These are phyloP conservation scores for Nothopassalora personata DNA, from an alignment of 2,329 filamentous ascomycete genomes.

Conservation along the genomic window DNA sequence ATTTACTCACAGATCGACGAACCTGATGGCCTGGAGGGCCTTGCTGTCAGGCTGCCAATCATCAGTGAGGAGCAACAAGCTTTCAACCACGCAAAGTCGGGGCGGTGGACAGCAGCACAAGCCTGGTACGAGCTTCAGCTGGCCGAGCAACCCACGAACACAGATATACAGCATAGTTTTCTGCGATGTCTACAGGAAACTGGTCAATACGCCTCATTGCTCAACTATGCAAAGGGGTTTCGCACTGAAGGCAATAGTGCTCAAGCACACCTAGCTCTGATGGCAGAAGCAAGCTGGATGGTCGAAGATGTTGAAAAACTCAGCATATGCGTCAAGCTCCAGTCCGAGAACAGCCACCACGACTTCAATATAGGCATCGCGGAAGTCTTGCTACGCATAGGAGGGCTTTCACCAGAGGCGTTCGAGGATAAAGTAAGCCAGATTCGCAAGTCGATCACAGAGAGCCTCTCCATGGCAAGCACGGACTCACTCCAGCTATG, in stretches of 20 bases:
- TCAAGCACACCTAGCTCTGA: conserved; percentile 59
- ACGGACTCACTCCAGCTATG: conserved; percentile 78
- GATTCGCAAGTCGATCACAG: conserved; percentile 65
- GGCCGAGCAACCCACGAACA: conserved; percentile 69
- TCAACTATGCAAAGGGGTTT: conserved; percentile 82
- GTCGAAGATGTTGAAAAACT: conserved; percentile 76
- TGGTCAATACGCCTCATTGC: conserved; percentile 69
- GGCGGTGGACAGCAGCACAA: conserved; percentile 88
- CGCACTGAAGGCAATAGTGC: conserved; percentile 7
- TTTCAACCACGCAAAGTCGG: conserved; percentile 85
- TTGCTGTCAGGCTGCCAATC: conserved; percentile 78
- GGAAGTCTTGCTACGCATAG: conserved; percentile 55
- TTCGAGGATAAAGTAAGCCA: conserved; percentile 57
- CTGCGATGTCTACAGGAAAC: conserved; percentile 87
- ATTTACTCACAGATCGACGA: conserved; percentile 98
- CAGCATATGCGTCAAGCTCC: conserved; percentile 50
- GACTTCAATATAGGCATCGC: conserved; percentile 84
- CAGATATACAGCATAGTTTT: conserved; percentile 74
- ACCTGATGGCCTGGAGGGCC: conserved; percentile 90
- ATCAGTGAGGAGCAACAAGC: conserved; percentile 93
- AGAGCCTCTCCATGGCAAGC: conserved; percentile 67
- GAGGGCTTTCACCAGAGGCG: conserved; percentile 44
- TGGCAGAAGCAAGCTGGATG: conserved; percentile 87
- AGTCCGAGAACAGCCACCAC: conserved; percentile 34
- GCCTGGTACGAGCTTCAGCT: conserved; percentile 96